Evolutionary conservation across 345 rosid genomes (phyloP).

Genomic region (Geranium rotundifolium): DNA sequence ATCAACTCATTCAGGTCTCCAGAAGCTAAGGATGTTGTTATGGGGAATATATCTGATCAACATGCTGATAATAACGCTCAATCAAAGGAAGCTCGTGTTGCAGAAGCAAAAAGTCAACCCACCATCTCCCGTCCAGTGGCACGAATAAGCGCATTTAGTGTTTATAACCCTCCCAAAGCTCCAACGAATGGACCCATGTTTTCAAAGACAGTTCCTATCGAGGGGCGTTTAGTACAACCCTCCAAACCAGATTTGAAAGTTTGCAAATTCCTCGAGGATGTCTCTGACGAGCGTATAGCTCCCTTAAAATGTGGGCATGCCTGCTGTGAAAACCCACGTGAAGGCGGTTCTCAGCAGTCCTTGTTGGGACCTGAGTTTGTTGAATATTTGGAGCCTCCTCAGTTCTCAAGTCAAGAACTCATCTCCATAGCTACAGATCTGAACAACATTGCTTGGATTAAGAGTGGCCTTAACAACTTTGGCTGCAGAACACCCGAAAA

Average conservation of each 20-base stretch:
- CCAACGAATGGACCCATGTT: slow-evolving; percentile 20
- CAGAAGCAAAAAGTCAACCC: slow-evolving; percentile 17
- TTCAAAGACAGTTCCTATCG: slow-evolving; percentile 26
- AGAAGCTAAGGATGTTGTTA: slow-evolving; percentile 15
- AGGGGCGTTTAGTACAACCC: slow-evolving; percentile 45
- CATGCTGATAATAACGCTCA: slow-evolving; percentile 14
- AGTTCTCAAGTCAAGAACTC: slow-evolving; percentile 51
- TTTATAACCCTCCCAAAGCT: slow-evolving; percentile 31
- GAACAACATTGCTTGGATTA: slow-evolving; percentile 82
- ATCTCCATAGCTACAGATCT: slow-evolving; percentile 72
- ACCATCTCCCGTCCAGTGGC: slow-evolving; percentile 41
- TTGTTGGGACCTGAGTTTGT: slow-evolving; percentile 76
- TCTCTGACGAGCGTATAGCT: slow-evolving; percentile 33
- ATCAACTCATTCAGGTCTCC: slow-evolving; percentile 15
- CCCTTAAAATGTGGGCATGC: slow-evolving; percentile 68
- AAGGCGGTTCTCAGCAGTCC: slow-evolving; percentile 19
- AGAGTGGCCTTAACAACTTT: slow-evolving; percentile 52
- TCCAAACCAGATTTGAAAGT: slow-evolving; percentile 34
- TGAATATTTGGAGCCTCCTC: slow-evolving; percentile 56
- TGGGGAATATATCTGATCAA: slow-evolving; percentile 20
- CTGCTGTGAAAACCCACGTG: slow-evolving; percentile 37
- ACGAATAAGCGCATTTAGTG: slow-evolving; percentile 61
- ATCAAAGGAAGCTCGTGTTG: slow-evolving; percentile 18
- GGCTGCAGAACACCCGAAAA: slow-evolving; percentile 5
- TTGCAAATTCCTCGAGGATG: slow-evolving; percentile 44